These are phyloP conservation scores for Penicillium sp. DNA, from an alignment of 2,329 filamentous ascomycete species.

Conservation along the genomic window DNA sequence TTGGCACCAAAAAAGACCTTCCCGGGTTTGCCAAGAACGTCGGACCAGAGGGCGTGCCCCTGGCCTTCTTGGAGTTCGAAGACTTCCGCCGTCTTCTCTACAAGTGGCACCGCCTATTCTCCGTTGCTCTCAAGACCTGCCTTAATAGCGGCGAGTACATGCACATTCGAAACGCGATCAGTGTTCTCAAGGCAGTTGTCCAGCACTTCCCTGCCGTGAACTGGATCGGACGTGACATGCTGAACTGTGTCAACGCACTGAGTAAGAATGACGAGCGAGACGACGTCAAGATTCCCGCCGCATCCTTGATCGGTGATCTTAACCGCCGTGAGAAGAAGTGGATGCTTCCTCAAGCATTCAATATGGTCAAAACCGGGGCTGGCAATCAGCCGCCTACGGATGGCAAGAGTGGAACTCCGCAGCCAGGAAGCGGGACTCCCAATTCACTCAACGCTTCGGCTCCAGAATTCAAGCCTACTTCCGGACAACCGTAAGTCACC, in stretches of 20 bases:
- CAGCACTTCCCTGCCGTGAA: conserved; percentile 85
- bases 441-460: conserved; percentile 42
- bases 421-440: conserved; percentile 31
- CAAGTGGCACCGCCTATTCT: conserved; percentile 85
- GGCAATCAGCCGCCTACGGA: conserved; percentile 25
- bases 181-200: conserved; percentile 75
- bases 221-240: conserved; percentile 67
- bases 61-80: conserved; percentile 74
- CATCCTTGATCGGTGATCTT: conserved; percentile 50
- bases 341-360: conserved; percentile 49
- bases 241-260: conserved; percentile 43
- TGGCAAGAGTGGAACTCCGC: conserved; percentile 29
- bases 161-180: conserved; percentile 95
- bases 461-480: conserved; percentile 40
- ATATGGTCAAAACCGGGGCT: conserved; percentile 30
- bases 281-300: conserved; percentile 50
- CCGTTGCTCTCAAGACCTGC: conserved; percentile 75
- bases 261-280: conserved; percentile 47
- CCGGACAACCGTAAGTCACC: conserved; percentile 34
- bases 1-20: conserved; percentile 62
- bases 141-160: conserved; percentile 86
- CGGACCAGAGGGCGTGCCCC: conserved; percentile 67
- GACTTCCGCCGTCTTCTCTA: conserved; percentile 82
- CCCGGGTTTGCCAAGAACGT: conserved; percentile 77
- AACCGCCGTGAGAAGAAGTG: conserved; percentile 50